Base-by-base conservation (phyloP, 2,329 filamentous ascomycete genomes). In the Penicillium sp. region DNA sequence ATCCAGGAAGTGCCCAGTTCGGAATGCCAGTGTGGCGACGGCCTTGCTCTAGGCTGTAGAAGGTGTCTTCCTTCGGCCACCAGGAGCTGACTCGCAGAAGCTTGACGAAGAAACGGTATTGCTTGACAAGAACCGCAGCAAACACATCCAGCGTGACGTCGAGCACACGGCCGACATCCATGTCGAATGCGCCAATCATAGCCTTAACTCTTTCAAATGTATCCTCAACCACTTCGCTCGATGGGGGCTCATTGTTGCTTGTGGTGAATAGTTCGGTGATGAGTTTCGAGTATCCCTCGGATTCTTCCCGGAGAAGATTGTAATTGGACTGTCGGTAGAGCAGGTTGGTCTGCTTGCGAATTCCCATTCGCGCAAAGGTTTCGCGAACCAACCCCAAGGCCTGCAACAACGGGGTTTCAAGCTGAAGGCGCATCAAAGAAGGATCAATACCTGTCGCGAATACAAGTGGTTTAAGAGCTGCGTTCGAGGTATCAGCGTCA, bases 321-420 rank as follows among this genome's bases (percentile, higher is more conserved):
- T 96, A 97, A 74, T 96, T 97, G 15, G 93, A 91, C 75, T 97
- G 94, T 59, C 93, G 89, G 74, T 99, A 99, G 0, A 99, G 83
- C 5, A 94, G 82, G 67, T 97, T 96, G 8, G 94, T 99, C 49
- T 93, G 90, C 70, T 95, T 92, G 55, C 93, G 88, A 63, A 96
- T 92, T 17, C 89, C 89, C 71, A 94, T 86, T 64, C 88, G 88
- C 57, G 84, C 81, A 73, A 97, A 99, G 6, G 88, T 93, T n/a
- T 89, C 86, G 50, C 92, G 86, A 49, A 96, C 90, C 43, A 99
- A 81, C 10, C 89, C 89, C 15, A 97, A 78, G 29, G 88, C 83
- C 67, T 89, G 85, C 12, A 97, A 80, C 9, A 95, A 77, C 19
- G 86, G 82, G 6, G 86, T 86, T 65, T 99, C 94, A n/a, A 99